phyloP scores from a whole-genome alignment of 2,329 filamentous ascomycete species.

The Metarhizium robertsii region DNA sequence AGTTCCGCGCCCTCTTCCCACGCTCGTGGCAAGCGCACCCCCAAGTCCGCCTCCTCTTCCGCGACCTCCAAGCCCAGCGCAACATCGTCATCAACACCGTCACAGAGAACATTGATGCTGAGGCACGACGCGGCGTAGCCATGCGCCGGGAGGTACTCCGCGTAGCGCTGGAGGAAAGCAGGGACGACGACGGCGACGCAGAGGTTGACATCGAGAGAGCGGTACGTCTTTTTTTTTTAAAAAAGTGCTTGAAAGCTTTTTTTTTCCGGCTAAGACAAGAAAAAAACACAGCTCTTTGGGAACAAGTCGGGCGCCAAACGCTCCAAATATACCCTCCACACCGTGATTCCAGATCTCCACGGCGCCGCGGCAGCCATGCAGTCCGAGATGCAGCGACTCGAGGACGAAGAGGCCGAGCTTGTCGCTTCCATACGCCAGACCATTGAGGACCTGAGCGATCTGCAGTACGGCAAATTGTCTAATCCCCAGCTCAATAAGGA shows the following conservation, averaged over 20 bases:
- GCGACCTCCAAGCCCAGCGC: conserved; percentile 68
- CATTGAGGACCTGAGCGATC: conserved; percentile 67
- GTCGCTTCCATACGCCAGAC: conserved; percentile 53
- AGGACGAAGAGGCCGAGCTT: conserved; percentile 53
- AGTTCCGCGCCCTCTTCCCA: conserved; percentile 73
- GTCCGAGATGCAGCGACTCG: conserved; percentile 55
- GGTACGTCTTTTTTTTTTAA: conserved; percentile 26
- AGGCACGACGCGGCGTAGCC: conserved; percentile 50
- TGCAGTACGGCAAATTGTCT: conserved; percentile 69
- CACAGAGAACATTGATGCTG: conserved; percentile 52
- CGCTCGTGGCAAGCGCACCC: conserved; percentile 54
- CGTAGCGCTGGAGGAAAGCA: conserved; percentile 37
- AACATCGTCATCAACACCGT: conserved; percentile 60
- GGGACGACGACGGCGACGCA: conserved; percentile 48
- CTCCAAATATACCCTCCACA: conserved; percentile 49
- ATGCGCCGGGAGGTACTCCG: conserved; percentile 49
- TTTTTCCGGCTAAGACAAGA: background rate
- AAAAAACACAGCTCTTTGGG: conserved; percentile 46
- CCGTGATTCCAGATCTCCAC: conserved; percentile 61
- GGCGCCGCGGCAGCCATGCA: conserved; percentile 56
- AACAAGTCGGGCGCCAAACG: conserved; percentile 32
- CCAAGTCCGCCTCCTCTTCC: conserved; percentile 62
- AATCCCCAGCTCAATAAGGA: conserved; percentile 56
- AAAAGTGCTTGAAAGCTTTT: background rate
- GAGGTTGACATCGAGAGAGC: conserved; percentile 54